Base-by-base conservation (phyloP, 768 basidiomycete genomes). In the Pleurotus salmoneostramineus region DNA sequence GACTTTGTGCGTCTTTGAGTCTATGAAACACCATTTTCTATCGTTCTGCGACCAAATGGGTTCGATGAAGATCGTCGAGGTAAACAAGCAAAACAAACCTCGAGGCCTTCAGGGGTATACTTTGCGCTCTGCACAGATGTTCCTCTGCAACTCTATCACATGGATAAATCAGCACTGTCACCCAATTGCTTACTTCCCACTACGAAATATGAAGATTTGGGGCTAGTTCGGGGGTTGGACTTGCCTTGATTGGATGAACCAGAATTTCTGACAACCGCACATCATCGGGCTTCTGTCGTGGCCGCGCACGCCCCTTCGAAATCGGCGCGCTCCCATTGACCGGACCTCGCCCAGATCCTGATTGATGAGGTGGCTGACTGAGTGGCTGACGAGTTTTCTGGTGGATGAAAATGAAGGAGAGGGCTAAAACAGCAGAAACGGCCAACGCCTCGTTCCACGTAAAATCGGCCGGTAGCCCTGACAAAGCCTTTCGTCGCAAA, bases 201-300 rank as follows among this genome's bases (percentile, higher is more conserved):
- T 5, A 37, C n/a, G 15, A 27, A 7, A 49, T 54, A 15, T 32
- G 10, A 35, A 37, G 15, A 5, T 57, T 31, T 10, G 36, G 14
- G 40, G 5, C 56, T 5, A 44, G 14, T 40, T 59, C 14, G 10
- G 40, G 33, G 36, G 3, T 17, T 43, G 27, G 48, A 60, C 68
- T 61, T 47, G 82, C 87, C 77, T 89, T 89, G 71, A 89, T 84
- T 42, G 87, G 87, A 64, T 89, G 87, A 2, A 89, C 63, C 36
- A 87, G 61, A 17, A 89, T 80, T 66, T 81, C 84, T 0, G 81
- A 77, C 21, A 88, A 81, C 10, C 65, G 74, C 12, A 79, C 72
- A 31, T 71, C 61, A 17, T 70, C 72, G 54, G 71, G 64, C 50
- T 52, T 50, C 21, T 43, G 15, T 31, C 56, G 32, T 1, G 17